Evolutionary conservation across 2,329 filamentous ascomycete species (phyloP), one percentile per base, ranked within the genome.

Genomic region (Huntiella decipiens): DNA sequence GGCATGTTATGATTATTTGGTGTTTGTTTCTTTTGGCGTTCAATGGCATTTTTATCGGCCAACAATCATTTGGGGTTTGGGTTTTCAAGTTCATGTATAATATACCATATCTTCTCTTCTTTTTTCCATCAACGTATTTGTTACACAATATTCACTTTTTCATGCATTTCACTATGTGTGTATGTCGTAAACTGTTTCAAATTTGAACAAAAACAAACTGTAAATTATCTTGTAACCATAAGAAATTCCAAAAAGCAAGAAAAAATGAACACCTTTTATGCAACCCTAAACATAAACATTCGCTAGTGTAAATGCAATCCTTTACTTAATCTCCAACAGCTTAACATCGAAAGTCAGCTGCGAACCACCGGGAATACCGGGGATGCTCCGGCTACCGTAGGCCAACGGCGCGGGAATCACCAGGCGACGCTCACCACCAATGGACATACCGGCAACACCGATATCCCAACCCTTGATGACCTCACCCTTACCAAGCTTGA

Each of bases 401-500:
- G 82, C 92, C 49, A 88, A 76, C 56, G 80, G 68, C 41, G 91
- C 71, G 41, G 92, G 92, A 57, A 98, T 86, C 52, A 78, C 87
- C 57, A 98, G 72, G 55, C 91, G 80, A 57, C 91, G 84, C 73
- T 98, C 92, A 57, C 85, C 86, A 58, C 91, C 91, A 54, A 87
- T 79, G 55, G 79, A 70, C 85, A 98, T 95, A 64, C 92, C 92
- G 54, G 74, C 71, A 55, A 98, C 70, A 65, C 91, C 91, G 53
- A 96, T 75, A 62, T 98, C 92, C 92, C 91, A 96, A 55, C 91
- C 91, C 74, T 93, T 91, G 70, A 98, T 98, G 57, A 98, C 92
- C 64, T 96, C 84, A 51, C 87, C 87, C 60, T 79, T 77, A 55
- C 91, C 92, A 51, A 92, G 77, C 71, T 88, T 93, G 77, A 96